Conservation (phyloP, 345 rosid species). For the Arabis alpina region DNA sequence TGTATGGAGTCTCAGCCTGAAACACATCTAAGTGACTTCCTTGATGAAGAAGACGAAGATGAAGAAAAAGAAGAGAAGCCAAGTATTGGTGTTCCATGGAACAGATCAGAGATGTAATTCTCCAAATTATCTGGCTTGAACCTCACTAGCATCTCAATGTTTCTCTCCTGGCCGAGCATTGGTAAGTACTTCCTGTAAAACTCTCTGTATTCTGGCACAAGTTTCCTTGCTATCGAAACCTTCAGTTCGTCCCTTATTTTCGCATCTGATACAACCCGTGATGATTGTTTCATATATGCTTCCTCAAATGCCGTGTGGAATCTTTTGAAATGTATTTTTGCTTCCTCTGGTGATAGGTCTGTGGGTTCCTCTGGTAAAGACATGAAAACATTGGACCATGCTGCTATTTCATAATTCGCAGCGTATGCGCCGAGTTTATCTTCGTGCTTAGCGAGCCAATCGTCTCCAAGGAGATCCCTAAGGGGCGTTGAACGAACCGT, state of each 20-base stretch:
- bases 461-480: slow-evolving; percentile 64
- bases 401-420: slow-evolving; percentile 61
- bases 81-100: slow-evolving; percentile 56
- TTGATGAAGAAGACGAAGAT: slow-evolving; percentile 39
- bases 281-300: slow-evolving; percentile 63
- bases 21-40: slow-evolving; percentile 46
- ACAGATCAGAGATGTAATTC: slow-evolving; percentile 72
- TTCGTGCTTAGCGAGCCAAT: slow-evolving; percentile 64
- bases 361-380: slow-evolving; percentile 55
- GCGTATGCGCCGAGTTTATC: slow-evolving; percentile 62
- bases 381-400: slow-evolving; percentile 67
- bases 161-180: slow-evolving; percentile 43
- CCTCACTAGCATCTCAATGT: slow-evolving; percentile 48
- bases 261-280: slow-evolving; percentile 62
- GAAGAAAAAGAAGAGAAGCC: slow-evolving; percentile 43
- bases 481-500: slow-evolving; percentile 59
- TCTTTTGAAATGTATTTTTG: slow-evolving; percentile 53
- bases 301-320: slow-evolving; percentile 78
- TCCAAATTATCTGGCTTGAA: slow-evolving; percentile 66
- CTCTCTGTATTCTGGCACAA: slow-evolving; percentile 60
- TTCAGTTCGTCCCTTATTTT: slow-evolving; percentile 67
- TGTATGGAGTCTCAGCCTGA: slow-evolving; percentile 27
- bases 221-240: slow-evolving; percentile 61
- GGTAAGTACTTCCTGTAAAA: slow-evolving; percentile 52
- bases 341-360: slow-evolving; percentile 49